Evolutionary conservation across 768 basidiomycete species (phyloP), one percentile per base, ranked within the genome.

Genomic region (Lyophyllum atratum): DNA sequence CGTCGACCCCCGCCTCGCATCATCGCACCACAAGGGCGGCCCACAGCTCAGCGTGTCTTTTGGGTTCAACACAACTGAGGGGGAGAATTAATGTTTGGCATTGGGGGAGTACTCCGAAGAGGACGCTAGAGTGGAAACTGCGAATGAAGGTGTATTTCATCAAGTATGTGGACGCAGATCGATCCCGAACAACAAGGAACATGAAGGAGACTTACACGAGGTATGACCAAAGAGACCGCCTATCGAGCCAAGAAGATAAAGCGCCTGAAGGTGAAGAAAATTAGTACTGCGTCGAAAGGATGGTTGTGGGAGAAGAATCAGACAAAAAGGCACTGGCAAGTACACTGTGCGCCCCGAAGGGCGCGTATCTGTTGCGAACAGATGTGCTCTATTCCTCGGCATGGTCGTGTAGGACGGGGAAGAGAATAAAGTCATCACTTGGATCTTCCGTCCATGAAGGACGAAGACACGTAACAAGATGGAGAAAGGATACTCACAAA

Each of bases 371-470:
- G 86, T 85, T 86, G 85, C 85, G 85, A 87, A 89, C 85, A 81
- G 79, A 87, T 85, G 70, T 68, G 65, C 86, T 88, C 87, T 90
- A 72, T 83, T 78, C 70, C 88, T 90, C 89, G 85, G 78, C 90
- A 91, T 86, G 83, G 90, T 90, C 89, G 89, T 87, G 68, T 90
- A 90, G 74, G 89, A 87, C 88, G 89, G 89, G 89, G 89, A 90
- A 91, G 88, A 90, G 89, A 90, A 90, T 82, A 79, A 80, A 79
- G 83, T 87, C 88, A 89, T 89, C 59, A 5, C 12, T 37, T 37
- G 34, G 17, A 4, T 37, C 34, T 37, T 37, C 12, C 11, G 17
- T 37, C 34, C 2, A 31, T 22, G 25, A 24, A 4, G 34, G 34
- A 37, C 34, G 12, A 37, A 37, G 34, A 37, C 11, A 3, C 34